phyloP scores from a whole-genome alignment of 139 green algal genomes.

The Zygnema cylindricum region DNA sequence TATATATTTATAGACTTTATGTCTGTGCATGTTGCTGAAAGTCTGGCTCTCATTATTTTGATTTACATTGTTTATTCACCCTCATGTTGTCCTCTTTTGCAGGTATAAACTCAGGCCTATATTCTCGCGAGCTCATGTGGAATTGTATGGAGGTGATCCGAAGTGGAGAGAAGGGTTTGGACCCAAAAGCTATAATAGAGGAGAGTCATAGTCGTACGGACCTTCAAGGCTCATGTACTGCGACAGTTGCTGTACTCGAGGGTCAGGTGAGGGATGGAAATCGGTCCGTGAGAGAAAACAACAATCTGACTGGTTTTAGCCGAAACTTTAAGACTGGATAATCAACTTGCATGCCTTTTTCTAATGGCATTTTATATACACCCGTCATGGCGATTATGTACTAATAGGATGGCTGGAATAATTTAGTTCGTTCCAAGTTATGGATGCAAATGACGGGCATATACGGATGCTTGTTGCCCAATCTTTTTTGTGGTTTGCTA shows the following conservation, averaged over 20 bases:
- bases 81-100: too few species aligned
- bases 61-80: too few species aligned
- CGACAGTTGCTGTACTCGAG: slow-evolving; percentile 23
- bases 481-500: too few species aligned
- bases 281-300: neutral
- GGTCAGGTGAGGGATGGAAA: neutral
- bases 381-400: too few species aligned
- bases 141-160: slow-evolving; percentile 35
- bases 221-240: slow-evolving; percentile 40
- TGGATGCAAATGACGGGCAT: too few species aligned
- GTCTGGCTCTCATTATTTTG: too few species aligned
- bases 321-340: neutral
- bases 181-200: slow-evolving; percentile 45
- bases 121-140: slow-evolving; percentile 55
- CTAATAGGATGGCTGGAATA: too few species aligned
- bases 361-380: too few species aligned
- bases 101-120: slow-evolving; percentile 54
- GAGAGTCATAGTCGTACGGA: slow-evolving; percentile 49
- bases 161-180: slow-evolving; percentile 10
- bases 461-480: too few species aligned
- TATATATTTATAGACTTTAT: too few species aligned
- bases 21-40: too few species aligned
- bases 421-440: too few species aligned
- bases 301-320: neutral
- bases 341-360: neutral